Evolutionary conservation across 371 early-diverging fungal species (phyloP).

Genomic region (Nosema granulosis): DNA sequence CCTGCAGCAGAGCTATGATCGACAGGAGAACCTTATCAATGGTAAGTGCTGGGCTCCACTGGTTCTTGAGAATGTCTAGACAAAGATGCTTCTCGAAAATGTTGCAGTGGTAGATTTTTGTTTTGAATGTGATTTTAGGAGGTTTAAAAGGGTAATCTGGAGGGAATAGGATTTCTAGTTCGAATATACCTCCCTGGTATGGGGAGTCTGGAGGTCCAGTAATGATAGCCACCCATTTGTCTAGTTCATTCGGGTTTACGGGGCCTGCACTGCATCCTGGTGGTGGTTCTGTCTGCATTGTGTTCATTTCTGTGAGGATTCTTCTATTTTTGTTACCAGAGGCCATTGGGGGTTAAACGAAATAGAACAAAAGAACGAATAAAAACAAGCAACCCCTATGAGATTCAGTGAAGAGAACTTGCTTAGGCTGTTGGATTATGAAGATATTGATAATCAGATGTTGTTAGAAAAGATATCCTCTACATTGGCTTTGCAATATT

Average conservation of each 20-base stretch:
- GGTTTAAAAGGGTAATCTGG: constrained; percentile 93
- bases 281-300: constrained; percentile 71
- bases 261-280: constrained; percentile 71
- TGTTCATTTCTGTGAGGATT: constrained; percentile 70
- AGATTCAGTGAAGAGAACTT: neutral
- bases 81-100: constrained; percentile 94
- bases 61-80: constrained; percentile 91
- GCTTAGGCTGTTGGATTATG: constrained; percentile 2
- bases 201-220: constrained; percentile 73
- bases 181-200: constrained; percentile 82
- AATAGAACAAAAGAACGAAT: neutral
- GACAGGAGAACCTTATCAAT: constrained; percentile 88
- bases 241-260: constrained; percentile 70
- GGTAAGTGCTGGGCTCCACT: constrained; percentile 97
- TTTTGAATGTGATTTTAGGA: constrained; percentile 85
- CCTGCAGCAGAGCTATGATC: constrained; percentile 79
- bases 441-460: neutral
- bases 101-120: constrained; percentile 87
- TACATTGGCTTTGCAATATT: neutral
- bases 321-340: constrained; percentile 53
- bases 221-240: constrained; percentile 74
- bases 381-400: neutral
- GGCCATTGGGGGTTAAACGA: constrained; percentile 7
- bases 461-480: constrained; percentile 2
- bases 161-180: constrained; percentile 79